Conservation (phyloP, 2,329 filamentous ascomycete genomes). For the Parafenestella ontariensis region DNA sequence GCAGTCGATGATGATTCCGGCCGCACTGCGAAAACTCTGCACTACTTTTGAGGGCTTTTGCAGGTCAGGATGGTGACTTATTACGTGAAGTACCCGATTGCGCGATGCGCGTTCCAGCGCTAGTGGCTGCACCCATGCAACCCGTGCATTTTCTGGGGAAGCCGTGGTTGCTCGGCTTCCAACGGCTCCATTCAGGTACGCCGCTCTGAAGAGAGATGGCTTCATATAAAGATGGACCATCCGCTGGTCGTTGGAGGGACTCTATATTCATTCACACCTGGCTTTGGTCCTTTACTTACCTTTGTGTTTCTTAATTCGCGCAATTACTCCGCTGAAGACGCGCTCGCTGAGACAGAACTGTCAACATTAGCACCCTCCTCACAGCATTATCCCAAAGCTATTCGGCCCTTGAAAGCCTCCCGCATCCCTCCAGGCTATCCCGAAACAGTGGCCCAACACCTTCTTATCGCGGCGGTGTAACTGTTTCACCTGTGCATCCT, state of each 20-base stretch:
- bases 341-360: no score
- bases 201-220: background rate
- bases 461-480: constrained; percentile 8
- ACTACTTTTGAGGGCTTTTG: constrained; percentile 21
- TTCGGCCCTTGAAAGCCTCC: no score
- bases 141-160: constrained; percentile 18
- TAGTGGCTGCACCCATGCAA: no score
- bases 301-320: background rate
- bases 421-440: background rate
- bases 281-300: background rate
- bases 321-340: background rate
- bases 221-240: background rate
- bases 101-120: constrained; percentile 25
- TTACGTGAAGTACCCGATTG: constrained; percentile 42
- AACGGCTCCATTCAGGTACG: constrained; percentile 23
- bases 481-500: constrained; percentile 5
- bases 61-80: constrained; percentile 22
- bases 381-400: background rate
- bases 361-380: no score
- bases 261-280: background rate
- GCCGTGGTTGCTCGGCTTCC: constrained; percentile 16
- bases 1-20: constrained; percentile 4
- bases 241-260: background rate
- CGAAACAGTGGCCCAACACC: background rate
- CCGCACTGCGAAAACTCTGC: constrained; percentile 31